Base-by-base conservation (phyloP, 805 yeast species). In the Kurtzmaniella cleridarum region DNA sequence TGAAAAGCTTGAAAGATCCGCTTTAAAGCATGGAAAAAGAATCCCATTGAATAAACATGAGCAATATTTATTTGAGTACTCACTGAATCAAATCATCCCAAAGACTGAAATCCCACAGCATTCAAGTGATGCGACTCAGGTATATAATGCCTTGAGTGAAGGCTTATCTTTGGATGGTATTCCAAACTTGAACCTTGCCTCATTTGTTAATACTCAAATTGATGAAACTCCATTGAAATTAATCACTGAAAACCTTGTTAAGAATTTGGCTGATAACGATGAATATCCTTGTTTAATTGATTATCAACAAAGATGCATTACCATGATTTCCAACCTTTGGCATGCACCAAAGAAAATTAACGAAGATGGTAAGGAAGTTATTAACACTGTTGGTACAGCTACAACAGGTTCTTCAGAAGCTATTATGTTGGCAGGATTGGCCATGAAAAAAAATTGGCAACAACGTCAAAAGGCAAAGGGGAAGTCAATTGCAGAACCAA, bases 371-470 rank as follows among this genome's bases (percentile, higher is more conserved):
- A 59, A 41, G 46, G 55, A 29, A 79, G 37, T 47, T 28, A 51
- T 55, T 32, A 53, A 54, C 29, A 41, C 95, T 3, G 69, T 87
- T 24, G 97, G 97, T 17, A 80, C 95, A 10, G 93, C 96, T 18
- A 86, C 95, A 39, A 89, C 96, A 1, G 97, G 97, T 4, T 88
- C 96, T 1, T 81, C 91, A 1, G 97, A 89, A 59, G 97, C 96
- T 6, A 81, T 90, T 50, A 87, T 88, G 85, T 75, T 89, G 38
- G 97, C 95, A 32, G 97, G 96, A 3, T 70, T 89, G 40, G 95
- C 96, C 11, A 72, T 90, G 85, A 90, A 90, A 72, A 85, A 87
- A 52, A 72, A 74, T 41, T 89, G 97, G 97, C 93, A 85, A 61
- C 78, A 69, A 20, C 72, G 65, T 48, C 76, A 84, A 52, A 69